Percentiles rank a stretch among this genome's conserved stretches.
Conservation (phyloP, 352 stramenopile species). For the Phytophthora aleatoria region DNA sequence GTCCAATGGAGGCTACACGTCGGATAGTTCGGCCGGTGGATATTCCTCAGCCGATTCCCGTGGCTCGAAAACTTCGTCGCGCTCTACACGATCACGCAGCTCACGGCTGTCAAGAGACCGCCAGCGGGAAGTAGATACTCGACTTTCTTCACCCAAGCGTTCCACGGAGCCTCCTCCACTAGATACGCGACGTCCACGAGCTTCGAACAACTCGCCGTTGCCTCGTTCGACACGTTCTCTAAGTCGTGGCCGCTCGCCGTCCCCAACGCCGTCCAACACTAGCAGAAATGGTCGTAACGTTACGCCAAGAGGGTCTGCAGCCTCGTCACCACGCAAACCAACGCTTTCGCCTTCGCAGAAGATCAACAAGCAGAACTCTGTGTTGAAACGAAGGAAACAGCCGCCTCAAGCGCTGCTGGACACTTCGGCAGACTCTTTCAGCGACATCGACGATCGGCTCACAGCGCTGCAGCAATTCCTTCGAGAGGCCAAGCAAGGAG, state of each 20-base stretch:
- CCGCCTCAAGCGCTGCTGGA: constrained; percentile 49
- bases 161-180: constrained; percentile 24
- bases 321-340: constrained; percentile 17
- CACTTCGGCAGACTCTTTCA: constrained; percentile 79
- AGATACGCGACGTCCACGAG: constrained; percentile 13
- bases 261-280: constrained; percentile 22
- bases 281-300: background rate
- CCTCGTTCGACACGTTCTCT: constrained; percentile 26
- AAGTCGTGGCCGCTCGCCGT: constrained; percentile 38
- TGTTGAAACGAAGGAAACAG: constrained; percentile 25
- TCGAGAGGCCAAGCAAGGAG: constrained; percentile 74
- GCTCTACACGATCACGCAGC: constrained; percentile 45
- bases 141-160: constrained; percentile 63
- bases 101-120: constrained; percentile 47
- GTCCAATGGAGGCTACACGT: constrained; percentile 56
- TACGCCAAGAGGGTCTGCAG: constrained; percentile 1
- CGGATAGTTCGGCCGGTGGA: constrained; percentile 62
- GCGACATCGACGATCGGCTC: constrained; percentile 85
- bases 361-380: constrained; percentile 7
- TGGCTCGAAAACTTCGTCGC: constrained; percentile 52
- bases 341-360: constrained; percentile 1
- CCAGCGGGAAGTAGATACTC: constrained; percentile 59
- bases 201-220: constrained; percentile 33
- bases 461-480: constrained; percentile 85
- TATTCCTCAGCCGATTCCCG: constrained; percentile 73